A percentile compares a stretch with the other conserved stretches of the same genome.
These are phyloP conservation scores for Hortaea werneckii DNA, from an alignment of 2,329 filamentous ascomycete genomes.

Conservation along the genomic window DNA sequence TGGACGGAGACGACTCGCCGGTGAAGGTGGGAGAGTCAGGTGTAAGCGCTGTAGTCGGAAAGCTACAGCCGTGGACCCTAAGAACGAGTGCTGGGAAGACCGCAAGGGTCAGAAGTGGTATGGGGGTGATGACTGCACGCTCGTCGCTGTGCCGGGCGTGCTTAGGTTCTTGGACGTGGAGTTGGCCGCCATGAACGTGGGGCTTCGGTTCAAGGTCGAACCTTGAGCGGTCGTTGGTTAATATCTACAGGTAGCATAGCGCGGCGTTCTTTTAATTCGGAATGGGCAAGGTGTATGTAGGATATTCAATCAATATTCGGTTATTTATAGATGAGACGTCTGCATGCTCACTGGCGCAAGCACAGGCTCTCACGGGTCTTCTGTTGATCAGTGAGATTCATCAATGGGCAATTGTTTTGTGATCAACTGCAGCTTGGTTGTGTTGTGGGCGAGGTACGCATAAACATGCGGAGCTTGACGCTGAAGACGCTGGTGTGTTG, in stretches of 20 bases:
- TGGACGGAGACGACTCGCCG: constrained; percentile 10
- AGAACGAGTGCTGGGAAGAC: constrained; percentile 73
- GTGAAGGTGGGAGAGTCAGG: constrained; percentile 21
- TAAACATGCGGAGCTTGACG: too few species aligned
- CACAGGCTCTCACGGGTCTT: too few species aligned
- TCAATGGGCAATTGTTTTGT: too few species aligned
- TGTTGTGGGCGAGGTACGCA: too few species aligned
- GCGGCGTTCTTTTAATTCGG: background rate
- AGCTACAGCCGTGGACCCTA: constrained; percentile 19
- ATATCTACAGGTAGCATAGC: background rate
- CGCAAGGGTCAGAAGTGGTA: constrained; percentile 73
- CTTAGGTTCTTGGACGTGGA: constrained; percentile 91
- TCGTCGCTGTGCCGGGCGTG: constrained; percentile 87
- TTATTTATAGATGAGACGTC: too few species aligned
- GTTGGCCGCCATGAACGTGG: constrained; percentile 89
- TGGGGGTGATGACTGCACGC: constrained; percentile 80
- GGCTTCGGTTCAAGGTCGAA: constrained; percentile 79
- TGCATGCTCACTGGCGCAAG: too few species aligned
- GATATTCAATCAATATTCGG: too few species aligned
- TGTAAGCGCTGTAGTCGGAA: constrained; percentile 28
- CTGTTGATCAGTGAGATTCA: too few species aligned
- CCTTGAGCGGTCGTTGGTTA: constrained; percentile 15
- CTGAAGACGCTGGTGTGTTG: too few species aligned
- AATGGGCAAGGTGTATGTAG: too few species aligned
- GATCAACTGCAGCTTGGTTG: too few species aligned